Percentiles rank a stretch among this genome's conserved stretches.
Evolutionary conservation across 2,329 filamentous ascomycete genomes (phyloP).

Genomic region (Orbilia quercus): DNA sequence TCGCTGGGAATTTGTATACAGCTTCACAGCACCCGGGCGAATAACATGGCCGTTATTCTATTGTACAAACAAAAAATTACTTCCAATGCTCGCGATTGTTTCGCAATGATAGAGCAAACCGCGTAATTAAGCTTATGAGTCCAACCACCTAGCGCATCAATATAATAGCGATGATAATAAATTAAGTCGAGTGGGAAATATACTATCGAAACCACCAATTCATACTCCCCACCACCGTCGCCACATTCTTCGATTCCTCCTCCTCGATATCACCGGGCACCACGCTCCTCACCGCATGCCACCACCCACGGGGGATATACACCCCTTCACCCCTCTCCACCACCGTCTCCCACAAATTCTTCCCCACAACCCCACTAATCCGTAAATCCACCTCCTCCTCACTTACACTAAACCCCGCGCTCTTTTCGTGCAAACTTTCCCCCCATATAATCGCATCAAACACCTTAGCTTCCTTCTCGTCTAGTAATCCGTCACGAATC

Average conservation of each 20-base stretch:
- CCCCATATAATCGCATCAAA: constrained; percentile 93
- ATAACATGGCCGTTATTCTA: too few relatives aligned
- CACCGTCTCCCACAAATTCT: constrained; percentile 12
- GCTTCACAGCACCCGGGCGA: too few relatives aligned
- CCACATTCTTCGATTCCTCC: constrained; percentile 6
- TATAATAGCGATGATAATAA: neutral
- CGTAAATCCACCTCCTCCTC: too few relatives aligned
- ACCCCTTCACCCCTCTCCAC: constrained; percentile 76
- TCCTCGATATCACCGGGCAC: constrained; percentile 62
- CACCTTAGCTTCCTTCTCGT: constrained; percentile 14
- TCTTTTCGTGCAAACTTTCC: too few relatives aligned
- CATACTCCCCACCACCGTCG: constrained; percentile 44
- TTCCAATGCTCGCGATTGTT: too few relatives aligned
- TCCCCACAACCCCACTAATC: neutral
- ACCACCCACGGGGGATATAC: constrained; percentile 86
- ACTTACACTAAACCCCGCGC: too few relatives aligned
- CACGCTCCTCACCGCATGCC: constrained; percentile 81
- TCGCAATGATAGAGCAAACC: too few relatives aligned
- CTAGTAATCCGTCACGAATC: constrained; percentile 54
- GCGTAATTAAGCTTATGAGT: too few relatives aligned
- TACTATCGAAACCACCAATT: constrained; percentile 53
- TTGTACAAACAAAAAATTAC: too few relatives aligned
- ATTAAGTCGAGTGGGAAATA: neutral
- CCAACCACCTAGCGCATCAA: too few relatives aligned
- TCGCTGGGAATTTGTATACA: too few relatives aligned